A percentile compares a stretch with the other conserved stretches of the same genome.
phyloP scores from a whole-genome alignment of 352 stramenopile species.

The Albugo laibachii region DNA sequence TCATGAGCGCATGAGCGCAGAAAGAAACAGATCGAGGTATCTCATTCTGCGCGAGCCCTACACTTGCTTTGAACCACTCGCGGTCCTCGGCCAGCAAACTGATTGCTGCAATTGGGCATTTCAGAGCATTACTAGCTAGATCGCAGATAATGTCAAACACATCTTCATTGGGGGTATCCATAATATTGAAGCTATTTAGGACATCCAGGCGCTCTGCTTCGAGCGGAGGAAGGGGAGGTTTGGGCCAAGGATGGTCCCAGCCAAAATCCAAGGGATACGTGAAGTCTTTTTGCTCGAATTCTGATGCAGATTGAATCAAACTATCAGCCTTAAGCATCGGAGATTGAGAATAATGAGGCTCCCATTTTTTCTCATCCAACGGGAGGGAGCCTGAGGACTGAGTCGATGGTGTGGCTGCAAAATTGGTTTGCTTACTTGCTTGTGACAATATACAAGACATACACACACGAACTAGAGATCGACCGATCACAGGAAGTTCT shows the following conservation, averaged over 20 bases:
- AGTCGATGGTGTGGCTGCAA: constrained; percentile 15
- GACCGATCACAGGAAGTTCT: constrained; percentile 4
- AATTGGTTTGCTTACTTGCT: constrained; percentile 2
- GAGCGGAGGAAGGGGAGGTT: constrained; percentile 43
- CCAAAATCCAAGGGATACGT: constrained; percentile 77
- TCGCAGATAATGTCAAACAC: constrained; percentile 83
- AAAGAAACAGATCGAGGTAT: constrained; percentile 75
- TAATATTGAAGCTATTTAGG: constrained; percentile 65
- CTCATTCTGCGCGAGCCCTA: constrained; percentile 68
- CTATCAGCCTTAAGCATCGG: constrained; percentile 60
- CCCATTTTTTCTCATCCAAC: constrained; percentile 28
- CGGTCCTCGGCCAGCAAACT: constrained; percentile 70
- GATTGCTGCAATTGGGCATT: constrained; percentile 69
- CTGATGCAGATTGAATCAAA: constrained; percentile 45
- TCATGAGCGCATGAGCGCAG: constrained; percentile 75
- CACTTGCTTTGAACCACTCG: constrained; percentile 77
- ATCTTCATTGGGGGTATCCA: constrained; percentile 70
- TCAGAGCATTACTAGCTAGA: constrained; percentile 65
- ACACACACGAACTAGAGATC: constrained; percentile 7
- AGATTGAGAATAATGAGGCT: constrained; percentile 66
- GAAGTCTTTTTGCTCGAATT: constrained; percentile 66
- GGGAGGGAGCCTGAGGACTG: constrained; percentile 6
- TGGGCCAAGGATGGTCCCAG: constrained; percentile 76
- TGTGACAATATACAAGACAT: constrained; percentile 7
- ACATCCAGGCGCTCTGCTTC: constrained; percentile 55